Percentiles rank a stretch among this genome's conserved stretches.
These are phyloP conservation scores for Komagataella mondaviorum DNA, from an alignment of 805 yeast genomes.

Conservation along the genomic window DNA sequence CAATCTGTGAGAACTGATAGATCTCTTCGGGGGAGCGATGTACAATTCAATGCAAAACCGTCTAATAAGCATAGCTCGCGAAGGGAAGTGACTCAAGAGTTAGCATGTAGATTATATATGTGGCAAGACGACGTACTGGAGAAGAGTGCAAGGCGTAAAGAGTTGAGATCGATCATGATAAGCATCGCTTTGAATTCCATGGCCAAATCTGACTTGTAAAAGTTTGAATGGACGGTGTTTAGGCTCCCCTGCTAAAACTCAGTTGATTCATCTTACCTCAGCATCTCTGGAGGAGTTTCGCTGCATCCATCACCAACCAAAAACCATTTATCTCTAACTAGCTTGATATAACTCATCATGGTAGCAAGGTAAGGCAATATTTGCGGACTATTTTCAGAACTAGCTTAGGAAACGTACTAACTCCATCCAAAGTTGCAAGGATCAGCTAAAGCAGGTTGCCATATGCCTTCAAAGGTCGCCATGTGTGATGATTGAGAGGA, in stretches of 20 bases:
- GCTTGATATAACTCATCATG: slow-evolving; percentile 17
- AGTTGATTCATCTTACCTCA: background rate
- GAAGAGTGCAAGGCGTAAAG: background rate
- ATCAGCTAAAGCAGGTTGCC: slow-evolving; percentile 90
- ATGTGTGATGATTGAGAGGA: slow-evolving; percentile 80
- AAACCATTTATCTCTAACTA: background rate
- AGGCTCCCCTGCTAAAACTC: background rate
- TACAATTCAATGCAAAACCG: background rate
- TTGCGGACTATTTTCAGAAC: background rate
- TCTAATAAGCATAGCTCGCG: background rate
- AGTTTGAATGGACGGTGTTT: too few species aligned
- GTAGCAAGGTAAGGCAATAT: slow-evolving; percentile 32
- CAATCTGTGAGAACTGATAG: slow-evolving; percentile 20
- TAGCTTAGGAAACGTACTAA: slow-evolving; percentile 1
- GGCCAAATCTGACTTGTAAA: background rate
- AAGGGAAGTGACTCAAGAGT: background rate
- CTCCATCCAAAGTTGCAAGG: slow-evolving; percentile 56
- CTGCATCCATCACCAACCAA: background rate
- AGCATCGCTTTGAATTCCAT: background rate
- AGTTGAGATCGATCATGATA: background rate
- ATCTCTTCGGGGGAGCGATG: background rate
- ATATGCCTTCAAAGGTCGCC: slow-evolving; percentile 93
- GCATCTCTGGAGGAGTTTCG: background rate
- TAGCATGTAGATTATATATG: background rate
- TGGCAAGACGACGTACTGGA: background rate